These are phyloP conservation scores for Ophiosphaerella narmari DNA, from an alignment of 2,329 filamentous ascomycete genomes.

Conservation along the genomic window DNA sequence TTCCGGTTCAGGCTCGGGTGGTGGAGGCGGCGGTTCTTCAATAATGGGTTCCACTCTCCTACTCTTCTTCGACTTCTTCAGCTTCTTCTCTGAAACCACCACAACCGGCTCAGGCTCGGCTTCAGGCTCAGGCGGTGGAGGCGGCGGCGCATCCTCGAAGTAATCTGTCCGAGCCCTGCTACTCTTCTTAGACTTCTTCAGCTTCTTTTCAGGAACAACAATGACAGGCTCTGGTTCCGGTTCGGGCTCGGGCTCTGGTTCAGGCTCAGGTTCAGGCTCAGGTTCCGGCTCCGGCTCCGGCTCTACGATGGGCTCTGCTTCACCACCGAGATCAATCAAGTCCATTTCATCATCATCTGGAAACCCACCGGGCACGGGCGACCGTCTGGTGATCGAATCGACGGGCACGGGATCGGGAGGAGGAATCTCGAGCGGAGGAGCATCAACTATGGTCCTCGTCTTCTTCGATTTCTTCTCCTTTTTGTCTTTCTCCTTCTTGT, in stretches of 20 bases:
- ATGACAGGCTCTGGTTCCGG: slow-evolving; percentile 37
- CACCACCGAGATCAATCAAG: slow-evolving; percentile 34
- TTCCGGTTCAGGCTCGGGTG: slow-evolving; percentile 2
- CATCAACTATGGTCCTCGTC: slow-evolving; percentile 29
- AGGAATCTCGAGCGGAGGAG: slow-evolving; percentile 29
- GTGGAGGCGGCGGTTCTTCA: slow-evolving; percentile 35
- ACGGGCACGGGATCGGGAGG: slow-evolving; percentile 40
- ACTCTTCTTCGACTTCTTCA: slow-evolving; percentile 32
- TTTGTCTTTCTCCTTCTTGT: slow-evolving; percentile 34
- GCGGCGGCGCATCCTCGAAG: slow-evolving; percentile 6
- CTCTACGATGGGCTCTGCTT: slow-evolving; percentile 3
- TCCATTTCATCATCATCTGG: slow-evolving; percentile 52
- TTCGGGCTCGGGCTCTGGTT: slow-evolving; percentile 37
- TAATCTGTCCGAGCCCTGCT: slow-evolving; percentile 19
- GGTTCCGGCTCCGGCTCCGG: slow-evolving; percentile 15
- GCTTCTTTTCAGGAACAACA: slow-evolving; percentile 25
- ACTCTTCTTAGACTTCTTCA: slow-evolving; percentile 36
- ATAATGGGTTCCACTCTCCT: slow-evolving; percentile 60
- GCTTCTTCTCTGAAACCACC: slow-evolving; percentile 12
- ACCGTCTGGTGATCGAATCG: slow-evolving; percentile 34
- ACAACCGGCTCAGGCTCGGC: slow-evolving; percentile 18
- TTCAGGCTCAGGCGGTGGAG: slow-evolving; percentile 16
- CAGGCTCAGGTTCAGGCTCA: background rate
- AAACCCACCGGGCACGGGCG: slow-evolving; percentile 54
- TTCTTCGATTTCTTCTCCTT: slow-evolving; percentile 36